Base-by-base conservation (phyloP, 2,329 filamentous ascomycete genomes). In the Stachybotrys elegans region DNA sequence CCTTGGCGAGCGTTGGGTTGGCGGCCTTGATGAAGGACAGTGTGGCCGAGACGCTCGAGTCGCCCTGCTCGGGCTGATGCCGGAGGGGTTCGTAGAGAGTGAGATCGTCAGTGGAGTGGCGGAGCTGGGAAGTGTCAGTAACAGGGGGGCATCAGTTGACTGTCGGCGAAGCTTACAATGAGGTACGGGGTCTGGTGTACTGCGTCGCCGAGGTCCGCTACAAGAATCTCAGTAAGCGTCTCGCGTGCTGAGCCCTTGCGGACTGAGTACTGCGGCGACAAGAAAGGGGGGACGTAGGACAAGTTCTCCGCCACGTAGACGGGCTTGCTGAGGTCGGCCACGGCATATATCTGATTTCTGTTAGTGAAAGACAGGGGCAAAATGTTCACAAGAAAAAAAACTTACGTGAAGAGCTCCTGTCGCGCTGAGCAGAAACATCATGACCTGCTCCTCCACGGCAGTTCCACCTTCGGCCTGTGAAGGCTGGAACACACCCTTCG, bases 61-160 rank as follows among this genome's bases (percentile, higher is more conserved):
- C 63, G 22, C 66, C 52, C 45, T 56, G 60, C 44, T 62, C 62
- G 22, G 57, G 59, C 31, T 59, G 66, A 48, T 69, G 69, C 34
- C 79, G 74, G 53, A 89, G 85, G 2, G 92, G 90, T 59, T 93
- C 83, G 60, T 97, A 98, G 37, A 97, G 77, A 11, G 86, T 85
- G 25, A 97, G 69, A 58, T 97, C 91, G 51, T 95, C 86, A 47
- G 81, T 84, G 9, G 79, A 75, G 40, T 88, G 88, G 41, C 92
- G 86, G 22, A 91, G 70, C 86, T 90, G 50, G 3, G 14, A 14
- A 31, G 12, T 21, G n/a, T 32, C 22, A 29, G 42, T 4, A n/a
- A n/a, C n/a, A n/a, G n/a, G n/a, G n/a, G n/a, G n/a, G n/a, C n/a
- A n/a, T n/a, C n/a, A n/a, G n/a, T n/a, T n/a, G n/a, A n/a, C n/a